Evolutionary conservation across 495 filamentous ascomycete genomes (phyloP), one percentile per base, ranked within the genome.

Genomic region (Filosporella fistucella): DNA sequence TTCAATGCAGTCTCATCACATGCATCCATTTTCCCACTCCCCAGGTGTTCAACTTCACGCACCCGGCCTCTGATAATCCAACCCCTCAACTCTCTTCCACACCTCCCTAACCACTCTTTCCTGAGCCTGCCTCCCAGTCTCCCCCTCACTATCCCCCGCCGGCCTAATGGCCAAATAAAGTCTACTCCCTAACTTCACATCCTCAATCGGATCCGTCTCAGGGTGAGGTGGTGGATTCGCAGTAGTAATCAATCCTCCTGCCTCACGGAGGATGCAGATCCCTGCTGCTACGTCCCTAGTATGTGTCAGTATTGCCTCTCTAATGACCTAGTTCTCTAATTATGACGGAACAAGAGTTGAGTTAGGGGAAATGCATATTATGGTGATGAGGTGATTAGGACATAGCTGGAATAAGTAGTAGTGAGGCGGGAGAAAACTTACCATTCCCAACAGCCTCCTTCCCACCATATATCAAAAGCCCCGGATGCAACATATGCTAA

Each of bases 391-490:
- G n/a, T n/a, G n/a, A n/a, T n/a, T n/a, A n/a, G n/a, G n/a, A n/a
- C n/a, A n/a, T n/a, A n/a, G n/a, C n/a, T n/a, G n/a, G n/a, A n/a
- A n/a, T n/a, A 21, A 16, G 11, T 3, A 35, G 28, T 8, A n/a
- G 28, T 8, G 20, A 22, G 8, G 13, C 10, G 34, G 45, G 16
- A 48, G 23, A 36, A 28, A 21, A 41, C 60, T 40, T 53, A 65
- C 66, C 87, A 91, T 40, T 83, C 85, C 86, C 85, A 91, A 55
- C 84, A 88, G 7, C 88, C 88, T 1, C 81, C 85, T 55, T 91
- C 88, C 88, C 88, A 91, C 61, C 89, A 91, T 25, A 86, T 63
- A 66, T 93, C 88, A 47, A 91, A 56, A 10, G 72, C 68, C 1
- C 88, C 88, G 16, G 72, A 70, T 14, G 88, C 88, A 35, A 89